Evolutionary conservation across 352 stramenopile species (phyloP).

Genomic region (Stephanocyclus meneghinianus): DNA sequence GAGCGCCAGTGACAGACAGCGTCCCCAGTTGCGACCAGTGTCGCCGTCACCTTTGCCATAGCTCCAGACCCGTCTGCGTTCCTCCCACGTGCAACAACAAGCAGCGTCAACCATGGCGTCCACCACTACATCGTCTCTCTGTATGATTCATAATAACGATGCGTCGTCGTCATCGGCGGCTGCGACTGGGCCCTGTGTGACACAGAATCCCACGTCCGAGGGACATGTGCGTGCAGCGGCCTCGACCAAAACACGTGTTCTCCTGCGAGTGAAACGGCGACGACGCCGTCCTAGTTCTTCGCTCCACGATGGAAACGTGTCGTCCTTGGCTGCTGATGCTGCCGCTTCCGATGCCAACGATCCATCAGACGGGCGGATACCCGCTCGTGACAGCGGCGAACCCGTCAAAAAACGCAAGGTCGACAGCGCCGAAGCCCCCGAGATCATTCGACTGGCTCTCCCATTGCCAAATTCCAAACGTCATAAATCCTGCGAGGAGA

Average conservation of each 20-base stretch:
- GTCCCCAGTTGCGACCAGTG: too few relatives aligned
- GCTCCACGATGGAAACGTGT: background rate
- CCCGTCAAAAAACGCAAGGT: background rate
- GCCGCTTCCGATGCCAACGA: background rate
- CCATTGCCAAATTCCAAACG: constrained; percentile 1
- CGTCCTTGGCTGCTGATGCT: background rate
- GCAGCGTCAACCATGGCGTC: constrained; percentile 5
- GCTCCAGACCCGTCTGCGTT: too few relatives aligned
- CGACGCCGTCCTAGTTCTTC: background rate
- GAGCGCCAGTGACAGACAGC: too few relatives aligned
- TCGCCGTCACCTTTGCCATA: too few relatives aligned
- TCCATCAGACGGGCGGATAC: too few relatives aligned
- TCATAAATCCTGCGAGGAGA: background rate
- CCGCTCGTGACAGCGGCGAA: background rate
- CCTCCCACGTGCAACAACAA: too few relatives aligned
- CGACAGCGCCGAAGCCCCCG: background rate
- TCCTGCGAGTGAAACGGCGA: constrained; percentile 28
- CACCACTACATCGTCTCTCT: background rate
- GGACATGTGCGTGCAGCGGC: background rate
- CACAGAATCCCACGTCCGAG: background rate
- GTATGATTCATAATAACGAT: background rate
- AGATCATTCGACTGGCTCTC: constrained; percentile 6
- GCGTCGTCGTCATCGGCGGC: background rate
- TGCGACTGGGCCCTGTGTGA: background rate
- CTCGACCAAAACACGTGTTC: constrained; percentile 12